These are phyloP conservation scores for Russula vinacea DNA, from an alignment of 768 basidiomycete genomes.

Conservation along the genomic window DNA sequence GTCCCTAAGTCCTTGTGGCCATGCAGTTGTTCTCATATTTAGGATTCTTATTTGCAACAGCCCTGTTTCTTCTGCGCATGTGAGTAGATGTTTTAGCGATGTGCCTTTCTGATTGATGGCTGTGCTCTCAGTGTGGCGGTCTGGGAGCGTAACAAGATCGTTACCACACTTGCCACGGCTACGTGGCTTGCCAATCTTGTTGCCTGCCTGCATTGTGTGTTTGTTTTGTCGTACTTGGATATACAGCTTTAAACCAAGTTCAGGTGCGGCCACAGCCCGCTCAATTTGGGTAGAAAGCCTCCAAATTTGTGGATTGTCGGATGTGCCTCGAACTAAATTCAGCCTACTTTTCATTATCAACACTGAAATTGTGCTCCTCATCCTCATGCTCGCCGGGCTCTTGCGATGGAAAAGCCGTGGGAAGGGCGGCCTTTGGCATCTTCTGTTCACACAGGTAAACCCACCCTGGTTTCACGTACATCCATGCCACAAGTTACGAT, in stretches of 20 bases:
- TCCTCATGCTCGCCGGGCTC: not conserved
- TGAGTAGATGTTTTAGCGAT: not conserved
- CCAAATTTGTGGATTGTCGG: not conserved
- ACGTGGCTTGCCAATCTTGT: not conserved
- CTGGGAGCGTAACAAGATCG: not conserved
- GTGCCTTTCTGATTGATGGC: not conserved
- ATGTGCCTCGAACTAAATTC: not conserved
- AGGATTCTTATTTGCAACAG: not conserved
- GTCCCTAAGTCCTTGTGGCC: not conserved
- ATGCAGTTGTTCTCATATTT: not conserved
- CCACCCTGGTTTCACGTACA: not conserved
- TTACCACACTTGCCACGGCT: not conserved
- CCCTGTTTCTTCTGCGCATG: not conserved
- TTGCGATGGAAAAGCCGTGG: constrained; percentile 3
- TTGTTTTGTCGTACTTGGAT: not conserved
- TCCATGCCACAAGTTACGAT: not conserved
- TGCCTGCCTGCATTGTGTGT: not conserved
- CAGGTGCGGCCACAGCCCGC: not conserved
- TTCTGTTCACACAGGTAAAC: constrained; percentile 11
- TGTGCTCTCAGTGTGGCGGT: not conserved
- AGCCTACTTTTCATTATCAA: not conserved
- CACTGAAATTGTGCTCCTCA: not conserved
- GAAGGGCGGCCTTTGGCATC: not conserved
- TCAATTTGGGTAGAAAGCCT: not conserved
- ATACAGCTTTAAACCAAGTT: not conserved